Evolutionary conservation across 164 flowering plant genomes (phyloP).

Genomic region (Umbellularia californica): DNA sequence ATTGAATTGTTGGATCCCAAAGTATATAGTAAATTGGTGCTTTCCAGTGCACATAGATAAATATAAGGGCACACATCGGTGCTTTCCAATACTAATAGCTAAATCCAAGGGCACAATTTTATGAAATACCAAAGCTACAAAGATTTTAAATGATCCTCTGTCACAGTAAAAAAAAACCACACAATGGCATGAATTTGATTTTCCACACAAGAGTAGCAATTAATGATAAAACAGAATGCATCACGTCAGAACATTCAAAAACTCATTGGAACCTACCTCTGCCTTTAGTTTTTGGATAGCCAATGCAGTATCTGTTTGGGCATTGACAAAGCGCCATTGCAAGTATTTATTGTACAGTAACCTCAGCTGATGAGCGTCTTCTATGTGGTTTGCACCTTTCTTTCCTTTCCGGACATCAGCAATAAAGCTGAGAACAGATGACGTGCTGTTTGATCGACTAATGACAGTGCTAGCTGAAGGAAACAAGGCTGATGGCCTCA

Average conservation of each 20-base stretch:
- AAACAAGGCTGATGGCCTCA: conserved; percentile 45
- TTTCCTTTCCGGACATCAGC: conserved; percentile 73
- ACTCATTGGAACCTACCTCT: conserved; percentile 46
- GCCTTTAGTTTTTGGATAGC: conserved; percentile 50
- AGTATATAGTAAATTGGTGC: not conserved
- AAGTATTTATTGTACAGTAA: conserved; percentile 69
- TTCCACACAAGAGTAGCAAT: not conserved
- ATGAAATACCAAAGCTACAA: not conserved
- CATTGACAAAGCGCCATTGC: conserved; percentile 89
- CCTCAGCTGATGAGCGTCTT: conserved; percentile 87
- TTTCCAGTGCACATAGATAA: too few species aligned
- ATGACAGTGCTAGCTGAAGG: conserved; percentile 23
- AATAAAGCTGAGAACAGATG: conserved; percentile 78
- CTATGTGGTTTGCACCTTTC: conserved; percentile 58
- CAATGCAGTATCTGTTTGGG: conserved; percentile 53
- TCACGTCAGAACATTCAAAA: not conserved
- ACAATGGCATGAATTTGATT: not conserved
- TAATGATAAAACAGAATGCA: not conserved
- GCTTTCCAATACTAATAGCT: not conserved
- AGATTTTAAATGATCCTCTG: not conserved
- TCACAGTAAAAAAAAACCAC: not conserved
- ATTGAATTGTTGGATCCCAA: not conserved
- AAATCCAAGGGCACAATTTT: not conserved
- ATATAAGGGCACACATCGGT: not conserved
- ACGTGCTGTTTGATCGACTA: conserved; percentile 45